Percentiles rank a stretch among this genome's conserved stretches.
Conservation (phyloP, 1,139 yeast genomes). For the Suhomyces bribrorum region DNA sequence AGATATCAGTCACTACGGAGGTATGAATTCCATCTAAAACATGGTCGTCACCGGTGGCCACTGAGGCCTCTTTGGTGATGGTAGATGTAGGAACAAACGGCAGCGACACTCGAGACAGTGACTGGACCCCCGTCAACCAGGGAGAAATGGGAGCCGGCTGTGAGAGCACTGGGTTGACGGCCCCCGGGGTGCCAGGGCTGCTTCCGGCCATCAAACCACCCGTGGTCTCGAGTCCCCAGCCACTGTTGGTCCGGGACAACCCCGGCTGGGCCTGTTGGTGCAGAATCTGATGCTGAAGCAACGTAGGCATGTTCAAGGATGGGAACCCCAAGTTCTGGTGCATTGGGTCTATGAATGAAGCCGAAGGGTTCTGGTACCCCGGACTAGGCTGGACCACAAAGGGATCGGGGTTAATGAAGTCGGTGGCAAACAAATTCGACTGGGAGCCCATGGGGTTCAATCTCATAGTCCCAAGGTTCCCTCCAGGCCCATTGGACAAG, state of each 20-base stretch:
- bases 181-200: slow-evolving; percentile 33
- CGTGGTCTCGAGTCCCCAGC: slow-evolving; percentile 42
- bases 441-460: slow-evolving; percentile 22
- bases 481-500: slow-evolving; percentile 24
- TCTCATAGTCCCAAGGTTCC: slow-evolving; percentile 28
- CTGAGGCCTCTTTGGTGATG: slow-evolving; percentile 3
- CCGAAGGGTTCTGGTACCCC: slow-evolving; percentile 11
- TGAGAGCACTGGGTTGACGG: slow-evolving; percentile 26
- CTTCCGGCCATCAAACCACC: slow-evolving; percentile 20
- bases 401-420: slow-evolving; percentile 30
- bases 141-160: slow-evolving; percentile 49
- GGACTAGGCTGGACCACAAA: slow-evolving; percentile 23
- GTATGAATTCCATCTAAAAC: slow-evolving; percentile 39
- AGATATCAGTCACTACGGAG: slow-evolving; percentile 41
- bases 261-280: slow-evolving; percentile 31
- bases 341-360: slow-evolving; percentile 27
- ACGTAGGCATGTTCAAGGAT: slow-evolving; percentile 30
- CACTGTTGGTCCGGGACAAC: slow-evolving; percentile 38
- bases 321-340: slow-evolving; percentile 20
- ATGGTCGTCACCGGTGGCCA: slow-evolving; percentile 23
- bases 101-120: slow-evolving; percentile 42
- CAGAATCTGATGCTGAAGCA: slow-evolving; percentile 37
- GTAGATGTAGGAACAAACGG: slow-evolving; percentile 36
- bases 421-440: slow-evolving; percentile 29
- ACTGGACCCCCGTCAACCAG: slow-evolving; percentile 38